These are phyloP conservation scores for Hypoxylon sp. DNA, from an alignment of 2,329 filamentous ascomycete genomes.

Conservation along the genomic window DNA sequence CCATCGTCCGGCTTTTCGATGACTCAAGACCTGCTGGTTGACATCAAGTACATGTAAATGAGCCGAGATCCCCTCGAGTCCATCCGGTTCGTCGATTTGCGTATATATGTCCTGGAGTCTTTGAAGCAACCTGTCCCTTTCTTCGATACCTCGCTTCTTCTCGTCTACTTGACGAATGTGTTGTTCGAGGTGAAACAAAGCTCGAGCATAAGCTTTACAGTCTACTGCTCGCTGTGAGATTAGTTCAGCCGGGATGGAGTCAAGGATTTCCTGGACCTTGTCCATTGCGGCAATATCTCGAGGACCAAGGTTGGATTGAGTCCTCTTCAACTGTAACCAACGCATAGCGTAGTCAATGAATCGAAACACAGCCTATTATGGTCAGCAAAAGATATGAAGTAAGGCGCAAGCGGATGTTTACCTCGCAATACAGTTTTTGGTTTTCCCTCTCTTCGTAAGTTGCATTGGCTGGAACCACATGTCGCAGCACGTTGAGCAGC, in stretches of 20 bases:
- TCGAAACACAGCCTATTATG: conserved; percentile 81
- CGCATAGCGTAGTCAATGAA: conserved; percentile 91
- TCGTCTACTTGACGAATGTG: conserved; percentile 73
- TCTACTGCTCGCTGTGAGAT: conserved; percentile 87
- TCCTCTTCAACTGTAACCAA: conserved; percentile 85
- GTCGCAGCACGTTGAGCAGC: conserved; percentile 78
- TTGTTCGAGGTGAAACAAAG: conserved; percentile 94
- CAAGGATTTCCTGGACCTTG: conserved; percentile 65
- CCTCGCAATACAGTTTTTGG: conserved; percentile 88
- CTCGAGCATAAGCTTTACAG: conserved; percentile 91
- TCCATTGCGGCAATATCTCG: conserved; percentile 64
- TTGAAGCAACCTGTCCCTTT: conserved; percentile 77
- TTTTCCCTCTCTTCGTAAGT: conserved; percentile 77
- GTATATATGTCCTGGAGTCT: conserved; percentile 94
- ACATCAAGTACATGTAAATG: conserved; percentile 89
- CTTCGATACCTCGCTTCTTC: conserved; percentile 61
- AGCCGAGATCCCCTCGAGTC: conserved; percentile 92
- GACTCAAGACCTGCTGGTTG: conserved; percentile 91
- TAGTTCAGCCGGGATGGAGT: conserved; percentile 79
- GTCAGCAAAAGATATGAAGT: conserved; percentile 31
- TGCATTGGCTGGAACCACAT: conserved; percentile 65
- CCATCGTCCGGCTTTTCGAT: conserved; percentile 94
- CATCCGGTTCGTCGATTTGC: conserved; percentile 97
- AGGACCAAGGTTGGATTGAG: conserved; percentile 47
- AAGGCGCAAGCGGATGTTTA: conserved; percentile 54